Conservation (phyloP, 2,329 filamentous ascomycete genomes). For the Trichoderma simmonsii region DNA sequence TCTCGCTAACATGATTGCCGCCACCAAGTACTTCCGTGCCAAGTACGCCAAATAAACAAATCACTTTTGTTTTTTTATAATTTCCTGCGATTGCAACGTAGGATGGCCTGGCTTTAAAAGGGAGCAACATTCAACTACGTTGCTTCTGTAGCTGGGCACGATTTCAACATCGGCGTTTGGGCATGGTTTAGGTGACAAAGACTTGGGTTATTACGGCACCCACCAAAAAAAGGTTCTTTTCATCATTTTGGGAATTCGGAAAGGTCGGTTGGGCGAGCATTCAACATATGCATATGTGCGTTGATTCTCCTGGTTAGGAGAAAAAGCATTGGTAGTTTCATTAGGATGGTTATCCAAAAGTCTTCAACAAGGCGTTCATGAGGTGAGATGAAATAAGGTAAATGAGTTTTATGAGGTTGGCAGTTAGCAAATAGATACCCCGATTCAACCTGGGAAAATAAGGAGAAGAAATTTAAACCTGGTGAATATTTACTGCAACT, state of each 20-base stretch:
- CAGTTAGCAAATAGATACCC: slow-evolving; percentile 18
- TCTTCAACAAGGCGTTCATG: slow-evolving; percentile 21
- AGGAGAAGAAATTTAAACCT: slow-evolving; percentile 8
- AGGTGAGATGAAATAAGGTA: slow-evolving; percentile 17
- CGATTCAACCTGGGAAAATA: slow-evolving; percentile 20
- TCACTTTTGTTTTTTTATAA: slow-evolving; percentile 20
- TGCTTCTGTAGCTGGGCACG: slow-evolving; percentile 44
- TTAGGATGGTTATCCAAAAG: slow-evolving; percentile 21
- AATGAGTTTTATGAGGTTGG: slow-evolving; percentile 14
- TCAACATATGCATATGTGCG: slow-evolving; percentile 40
- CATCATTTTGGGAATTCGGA: slow-evolving; percentile 18
- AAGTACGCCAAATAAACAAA: slow-evolving; percentile 68
- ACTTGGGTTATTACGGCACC: slow-evolving; percentile 30
- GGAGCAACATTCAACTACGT: slow-evolving; percentile 32
- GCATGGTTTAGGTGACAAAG: slow-evolving; percentile 35
- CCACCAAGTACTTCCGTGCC: slow-evolving; percentile 92
- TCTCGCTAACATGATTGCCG: slow-evolving; percentile 94
- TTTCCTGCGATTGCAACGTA: slow-evolving; percentile 21
- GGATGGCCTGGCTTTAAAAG: slow-evolving; percentile 15
- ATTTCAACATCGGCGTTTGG: slow-evolving; percentile 60
- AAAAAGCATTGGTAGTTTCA: slow-evolving; percentile 27
- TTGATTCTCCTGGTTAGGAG: slow-evolving; percentile 35
- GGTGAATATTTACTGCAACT: not conserved
- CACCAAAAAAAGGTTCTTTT: slow-evolving; percentile 35
- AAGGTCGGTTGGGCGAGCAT: slow-evolving; percentile 35